phyloP scores from a whole-genome alignment of 2,329 filamentous ascomycete species.

The Tolypocladium album region DNA sequence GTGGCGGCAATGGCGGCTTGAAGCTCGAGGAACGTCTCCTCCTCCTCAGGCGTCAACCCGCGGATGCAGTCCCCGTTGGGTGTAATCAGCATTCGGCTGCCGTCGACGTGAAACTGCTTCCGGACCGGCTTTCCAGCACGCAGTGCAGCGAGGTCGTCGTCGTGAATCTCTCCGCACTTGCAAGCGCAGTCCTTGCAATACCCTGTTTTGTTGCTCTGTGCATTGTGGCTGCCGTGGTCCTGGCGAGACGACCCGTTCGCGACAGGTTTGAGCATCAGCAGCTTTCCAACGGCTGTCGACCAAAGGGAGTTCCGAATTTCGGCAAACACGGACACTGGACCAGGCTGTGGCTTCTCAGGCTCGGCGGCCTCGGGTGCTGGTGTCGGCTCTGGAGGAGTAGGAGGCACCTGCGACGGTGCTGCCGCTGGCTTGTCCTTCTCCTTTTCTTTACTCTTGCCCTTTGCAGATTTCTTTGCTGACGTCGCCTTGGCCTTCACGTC shows the following conservation, averaged over 20 bases:
- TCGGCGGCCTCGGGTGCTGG: slow-evolving; percentile 9
- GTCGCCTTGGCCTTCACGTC: slow-evolving; percentile 17
- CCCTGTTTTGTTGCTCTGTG: slow-evolving; percentile 11
- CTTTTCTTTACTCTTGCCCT: slow-evolving; percentile 14
- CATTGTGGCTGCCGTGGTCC: slow-evolving; percentile 12
- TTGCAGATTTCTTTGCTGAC: slow-evolving; percentile 18
- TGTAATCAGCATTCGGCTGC: slow-evolving; percentile 60
- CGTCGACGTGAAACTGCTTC: slow-evolving; percentile 47
- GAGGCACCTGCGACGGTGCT: slow-evolving; percentile 5
- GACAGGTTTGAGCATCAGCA: slow-evolving; percentile 26
- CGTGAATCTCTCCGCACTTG: slow-evolving; percentile 28
- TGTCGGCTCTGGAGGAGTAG: slow-evolving; percentile 8
- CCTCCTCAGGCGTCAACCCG: slow-evolving; percentile 57
- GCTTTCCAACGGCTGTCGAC: slow-evolving; percentile 20
- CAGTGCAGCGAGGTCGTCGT: slow-evolving; percentile 42
- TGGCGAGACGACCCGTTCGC: slow-evolving; percentile 16
- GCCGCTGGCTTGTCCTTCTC: slow-evolving; percentile 1
- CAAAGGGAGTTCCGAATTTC: slow-evolving; percentile 22
- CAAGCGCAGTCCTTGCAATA: slow-evolving; percentile 26
- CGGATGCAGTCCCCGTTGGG: slow-evolving; percentile 69
- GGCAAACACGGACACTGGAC: slow-evolving; percentile 22
- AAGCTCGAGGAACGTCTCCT: slow-evolving; percentile 58
- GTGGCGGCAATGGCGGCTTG: slow-evolving; percentile 46
- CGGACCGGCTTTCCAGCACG: slow-evolving; percentile 47
- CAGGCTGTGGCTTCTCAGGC: slow-evolving; percentile 18